Percentiles rank a stretch among this genome's conserved stretches.
These are phyloP conservation scores for Ogataea saltuana DNA, from an alignment of 805 yeast genomes.

Conservation along the genomic window DNA sequence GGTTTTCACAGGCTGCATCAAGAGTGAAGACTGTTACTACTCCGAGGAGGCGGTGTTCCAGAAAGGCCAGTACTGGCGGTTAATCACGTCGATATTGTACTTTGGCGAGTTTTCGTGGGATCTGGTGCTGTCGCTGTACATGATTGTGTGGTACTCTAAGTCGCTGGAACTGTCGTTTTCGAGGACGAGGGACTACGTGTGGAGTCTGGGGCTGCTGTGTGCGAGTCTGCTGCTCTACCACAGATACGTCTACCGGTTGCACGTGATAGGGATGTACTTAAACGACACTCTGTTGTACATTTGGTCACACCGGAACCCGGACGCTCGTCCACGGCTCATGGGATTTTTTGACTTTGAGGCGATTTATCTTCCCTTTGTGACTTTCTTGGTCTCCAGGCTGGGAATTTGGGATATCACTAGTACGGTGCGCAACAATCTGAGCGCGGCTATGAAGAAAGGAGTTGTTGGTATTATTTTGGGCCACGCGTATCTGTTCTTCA, in stretches of 20 bases:
- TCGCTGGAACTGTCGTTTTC: constrained; percentile 39
- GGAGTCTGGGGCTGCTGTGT: constrained; percentile 39
- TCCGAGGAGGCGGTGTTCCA: constrained; percentile 41
- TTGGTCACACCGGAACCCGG: constrained; percentile 49
- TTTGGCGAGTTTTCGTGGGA: constrained; percentile 43
- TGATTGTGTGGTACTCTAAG: constrained; percentile 40
- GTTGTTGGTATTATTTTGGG: constrained; percentile 42
- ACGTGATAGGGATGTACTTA: constrained; percentile 42
- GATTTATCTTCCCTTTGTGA: constrained; percentile 45
- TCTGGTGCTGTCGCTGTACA: constrained; percentile 36
- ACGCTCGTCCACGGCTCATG: constrained; percentile 39
- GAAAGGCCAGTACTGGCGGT: constrained; percentile 39
- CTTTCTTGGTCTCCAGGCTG: constrained; percentile 25
- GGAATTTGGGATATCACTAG: constrained; percentile 14
- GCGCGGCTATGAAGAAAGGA: constrained; percentile 5
- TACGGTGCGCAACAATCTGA: neutral
- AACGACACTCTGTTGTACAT: constrained; percentile 42
- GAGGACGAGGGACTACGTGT: constrained; percentile 39
- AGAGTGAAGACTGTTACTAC: constrained; percentile 35
- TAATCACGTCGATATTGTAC: constrained; percentile 41
- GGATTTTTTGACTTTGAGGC: constrained; percentile 44
- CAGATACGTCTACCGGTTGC: constrained; percentile 30
- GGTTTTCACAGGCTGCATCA: constrained; percentile 36
- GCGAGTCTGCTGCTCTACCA: constrained; percentile 35
- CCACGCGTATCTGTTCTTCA: constrained; percentile 41